Base-by-base conservation (phyloP, 2,329 filamentous ascomycete species). In the Blumeria graminis region DNA sequence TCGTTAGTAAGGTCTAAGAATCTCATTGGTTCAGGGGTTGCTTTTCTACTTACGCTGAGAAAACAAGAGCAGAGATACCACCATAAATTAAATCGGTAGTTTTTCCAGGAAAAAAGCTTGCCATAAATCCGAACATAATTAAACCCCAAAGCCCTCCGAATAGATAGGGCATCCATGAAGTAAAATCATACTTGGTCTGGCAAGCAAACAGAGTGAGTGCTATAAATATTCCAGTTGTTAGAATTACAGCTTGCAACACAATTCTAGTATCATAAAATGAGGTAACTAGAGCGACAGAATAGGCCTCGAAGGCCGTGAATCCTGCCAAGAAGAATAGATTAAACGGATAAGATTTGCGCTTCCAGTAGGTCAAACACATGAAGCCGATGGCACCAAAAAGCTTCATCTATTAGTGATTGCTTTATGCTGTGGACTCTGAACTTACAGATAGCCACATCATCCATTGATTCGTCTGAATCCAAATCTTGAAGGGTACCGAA, bases 131-230 rank as follows among this genome's bases (percentile, higher is more conserved):
- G 67, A 96, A 95, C 43, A 98, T 74, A 60, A 98, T 76, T 58
- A 95, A 71, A 6, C 85, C 82, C 92, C 92, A 96, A 16, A 98
- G 76, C 0, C 76, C 82, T 58, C 89, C 89, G 65, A 93, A 93
- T 3, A 96, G 78, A 68, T 95, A 96, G 16, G 92, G 90, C 74
- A 90, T 86, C 90, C 92, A 98, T 61, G 80, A 83, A 1, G 90
- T 96, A 68, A 98, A 98, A 73, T 98, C 92, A 68, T 98, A 98
- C 69, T 93, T 94, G 61, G 85, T 86, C 74, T 98, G 92, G 77
- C 89, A 94, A 54, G 92, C 92, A 68, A 98, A 96, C 48, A 89
- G 70, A 1, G 83, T 86, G 55, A 88, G 77, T 65, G 86, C 80
- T 63, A 86, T 73, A 66, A 90, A 89, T 66, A 89, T 85, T 55